Evolutionary conservation across 2,329 filamentous ascomycete species (phyloP), one percentile per base, ranked within the genome.

Genomic region (Colletotrichum agaves): DNA sequence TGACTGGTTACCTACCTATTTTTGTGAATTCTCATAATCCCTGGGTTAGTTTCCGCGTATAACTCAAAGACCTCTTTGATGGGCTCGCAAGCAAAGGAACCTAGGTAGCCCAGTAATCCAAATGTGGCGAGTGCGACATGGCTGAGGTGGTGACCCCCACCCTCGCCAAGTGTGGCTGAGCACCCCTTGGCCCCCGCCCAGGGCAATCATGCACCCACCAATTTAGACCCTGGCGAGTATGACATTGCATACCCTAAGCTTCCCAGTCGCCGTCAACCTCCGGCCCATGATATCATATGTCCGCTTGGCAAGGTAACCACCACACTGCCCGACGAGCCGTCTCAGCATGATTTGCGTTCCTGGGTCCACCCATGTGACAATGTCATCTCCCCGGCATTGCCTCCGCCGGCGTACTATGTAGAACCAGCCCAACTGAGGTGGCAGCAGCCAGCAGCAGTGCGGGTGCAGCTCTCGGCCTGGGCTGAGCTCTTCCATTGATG

Each of bases 111-210:
- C 43, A 19, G 17, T 12, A 27, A 17, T 39, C 31, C n/a, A 35
- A 21, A 10, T 66, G 63, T 66, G 63, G 63, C 57, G 49, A 66
- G 57, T 61, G 63, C n/a, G 12, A n/a, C 21, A 33, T 66, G 63
- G 63, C 57, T 66, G 21, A 35, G 4, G 17, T 3, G 19, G 35
- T 58, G 15, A 7, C 33, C 13, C 1, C n/a, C n/a, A n/a, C n/a
- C n/a, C 17, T 46, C 43, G 31, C 37, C 27, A 27, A 27, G 2
- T 60, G 61, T 67, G 65, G 65, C 65, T 59, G 46, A 64, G 65
- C 21, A n/a, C n/a, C n/a, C n/a, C n/a, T n/a, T n/a, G n/a, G n/a
- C n/a, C n/a, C n/a, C n/a, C n/a, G n/a, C n/a, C n/a, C n/a, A n/a
- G n/a, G n/a, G n/a, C n/a, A n/a, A n/a, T n/a, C n/a, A n/a, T n/a